phyloP scores from a whole-genome alignment of 2,329 filamentous ascomycete species.

The Ascochyta viciae-villosae region DNA sequence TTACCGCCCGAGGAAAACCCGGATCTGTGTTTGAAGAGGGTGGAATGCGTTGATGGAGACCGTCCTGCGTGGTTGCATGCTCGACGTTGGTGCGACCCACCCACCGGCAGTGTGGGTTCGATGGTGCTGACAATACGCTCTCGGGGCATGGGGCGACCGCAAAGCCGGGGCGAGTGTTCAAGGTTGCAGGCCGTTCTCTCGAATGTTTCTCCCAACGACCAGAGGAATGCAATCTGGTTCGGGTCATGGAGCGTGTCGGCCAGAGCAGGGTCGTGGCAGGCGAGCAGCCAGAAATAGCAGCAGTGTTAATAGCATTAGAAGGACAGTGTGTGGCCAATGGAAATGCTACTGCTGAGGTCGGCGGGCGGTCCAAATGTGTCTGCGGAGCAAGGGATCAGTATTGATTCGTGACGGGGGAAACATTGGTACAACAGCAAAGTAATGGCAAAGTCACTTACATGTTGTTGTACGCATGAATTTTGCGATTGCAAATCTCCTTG shows the following conservation, averaged over 20 bases:
- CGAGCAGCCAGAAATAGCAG: slow-evolving; percentile 21
- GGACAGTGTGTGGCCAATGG: slow-evolving; percentile 13
- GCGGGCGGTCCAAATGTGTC: slow-evolving; percentile 58
- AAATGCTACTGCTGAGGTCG: slow-evolving; percentile 50
- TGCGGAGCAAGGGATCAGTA: slow-evolving; percentile 45
- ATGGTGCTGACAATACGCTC: neutral
- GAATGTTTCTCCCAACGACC: slow-evolving; percentile 11
- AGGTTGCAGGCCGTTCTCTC: slow-evolving; percentile 6
- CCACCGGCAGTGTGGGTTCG: neutral
- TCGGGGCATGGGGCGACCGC: slow-evolving; percentile 12
- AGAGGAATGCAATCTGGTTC: slow-evolving; percentile 15
- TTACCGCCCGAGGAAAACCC: neutral
- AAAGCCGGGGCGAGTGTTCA: slow-evolving; percentile 7
- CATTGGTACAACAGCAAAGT: slow-evolving; percentile 31
- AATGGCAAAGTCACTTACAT: slow-evolving; percentile 65
- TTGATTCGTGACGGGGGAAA: slow-evolving; percentile 26
- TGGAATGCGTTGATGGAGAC: slow-evolving; percentile 7
- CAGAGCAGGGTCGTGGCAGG: slow-evolving; percentile 21
- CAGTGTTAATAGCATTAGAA: slow-evolving; percentile 23
- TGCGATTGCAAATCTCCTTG: slow-evolving; percentile 71
- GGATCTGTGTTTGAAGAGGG: slow-evolving; percentile 4
- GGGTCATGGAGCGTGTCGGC: slow-evolving; percentile 12
- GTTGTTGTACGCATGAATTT: slow-evolving; percentile 75
- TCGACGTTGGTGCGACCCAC: slow-evolving; percentile 5
- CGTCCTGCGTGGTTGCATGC: slow-evolving; percentile 2